Percentiles rank a stretch among this genome's conserved stretches.
Conservation (phyloP, 345 rosid species). For the Lumnitzera racemosa region DNA sequence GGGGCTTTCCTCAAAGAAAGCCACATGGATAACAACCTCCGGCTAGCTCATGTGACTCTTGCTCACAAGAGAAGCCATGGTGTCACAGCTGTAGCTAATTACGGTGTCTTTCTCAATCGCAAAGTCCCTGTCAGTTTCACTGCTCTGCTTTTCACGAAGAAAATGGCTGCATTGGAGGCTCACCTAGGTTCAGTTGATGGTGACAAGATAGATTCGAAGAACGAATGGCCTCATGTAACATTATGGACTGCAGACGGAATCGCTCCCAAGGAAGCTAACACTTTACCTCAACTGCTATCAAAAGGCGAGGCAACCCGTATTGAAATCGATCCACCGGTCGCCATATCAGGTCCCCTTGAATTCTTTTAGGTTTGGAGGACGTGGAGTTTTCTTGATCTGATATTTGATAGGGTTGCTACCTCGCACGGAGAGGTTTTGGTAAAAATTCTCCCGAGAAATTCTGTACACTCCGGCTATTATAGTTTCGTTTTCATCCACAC, state of each 20-base stretch:
- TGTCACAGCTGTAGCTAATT: conserved; percentile 67
- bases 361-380: conserved; percentile 34
- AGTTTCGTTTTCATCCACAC: too few species aligned
- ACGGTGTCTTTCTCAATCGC: conserved; percentile 37
- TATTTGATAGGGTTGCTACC: too few species aligned
- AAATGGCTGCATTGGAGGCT: conserved; percentile 79
- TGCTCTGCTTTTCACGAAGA: conserved; percentile 58
- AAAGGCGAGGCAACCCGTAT: conserved; percentile 69
- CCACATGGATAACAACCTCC: conserved; percentile 34
- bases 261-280: conserved; percentile 66
- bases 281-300: conserved; percentile 43
- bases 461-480: conserved; percentile 1
- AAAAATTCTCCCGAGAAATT: background rate
- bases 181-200: conserved; percentile 58
- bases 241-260: conserved; percentile 79
- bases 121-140: conserved; percentile 63
- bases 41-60: conserved; percentile 70
- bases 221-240: conserved; percentile 88
- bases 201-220: conserved; percentile 49
- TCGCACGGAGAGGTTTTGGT: background rate
- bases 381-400: too few species aligned
- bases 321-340: conserved; percentile 58
- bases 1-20: conserved; percentile 52
- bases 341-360: conserved; percentile 57
- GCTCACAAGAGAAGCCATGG: conserved; percentile 96